Base-by-base conservation (phyloP, 495 filamentous ascomycete species). In the Venustampulla echinocandica region DNA sequence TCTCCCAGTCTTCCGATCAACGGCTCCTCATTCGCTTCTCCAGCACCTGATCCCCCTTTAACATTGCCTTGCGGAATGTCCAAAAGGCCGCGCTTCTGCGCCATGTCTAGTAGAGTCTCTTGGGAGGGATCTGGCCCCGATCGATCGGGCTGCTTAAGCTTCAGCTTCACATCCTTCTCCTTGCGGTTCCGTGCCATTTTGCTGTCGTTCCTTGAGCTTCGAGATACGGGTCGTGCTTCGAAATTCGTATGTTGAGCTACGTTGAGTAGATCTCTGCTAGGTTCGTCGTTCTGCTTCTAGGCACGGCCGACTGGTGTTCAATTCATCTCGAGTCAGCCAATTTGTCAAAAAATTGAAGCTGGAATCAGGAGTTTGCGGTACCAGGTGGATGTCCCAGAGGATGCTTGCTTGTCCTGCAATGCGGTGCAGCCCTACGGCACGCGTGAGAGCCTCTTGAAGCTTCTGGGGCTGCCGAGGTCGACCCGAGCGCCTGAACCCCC, bases 101-200 rank as follows among this genome's bases (percentile, higher is more conserved):
- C 82, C 14, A 86, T 42, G 36, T 84, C 68, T 13, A 85, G 66
- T 22, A 87, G 67, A 0, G 83, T 86, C 49, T 75, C 66, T 40
- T 72, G 64, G 35, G 64, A 71, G 40, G 62, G 70, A 23, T 62
- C 64, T 18, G 70, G 73, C 4, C 55, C 67, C 20, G 64, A 69
- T 42, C 77, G 70, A 56, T 84, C 76, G 23, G 81, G 79, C 11
- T 81, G 73, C 28, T 59, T 58, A 23, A 84, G 73, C 42, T 75
- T 73, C 60, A 84, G 66, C 36, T 73, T 63, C 27, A 62, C 58
- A 64, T 19, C 65, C 63, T 42, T 74, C 64, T 64, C 61, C 63
- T 56, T 75, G 69, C 59, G 61, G 70, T 43, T 4, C 65, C 65
- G 50, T 64, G 69, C 46, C 61, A 54, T 58, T 15, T 30, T 44